These are phyloP conservation scores for Aspergillus pseudoviridinutans DNA, from an alignment of 2,329 filamentous ascomycete species.

Conservation along the genomic window DNA sequence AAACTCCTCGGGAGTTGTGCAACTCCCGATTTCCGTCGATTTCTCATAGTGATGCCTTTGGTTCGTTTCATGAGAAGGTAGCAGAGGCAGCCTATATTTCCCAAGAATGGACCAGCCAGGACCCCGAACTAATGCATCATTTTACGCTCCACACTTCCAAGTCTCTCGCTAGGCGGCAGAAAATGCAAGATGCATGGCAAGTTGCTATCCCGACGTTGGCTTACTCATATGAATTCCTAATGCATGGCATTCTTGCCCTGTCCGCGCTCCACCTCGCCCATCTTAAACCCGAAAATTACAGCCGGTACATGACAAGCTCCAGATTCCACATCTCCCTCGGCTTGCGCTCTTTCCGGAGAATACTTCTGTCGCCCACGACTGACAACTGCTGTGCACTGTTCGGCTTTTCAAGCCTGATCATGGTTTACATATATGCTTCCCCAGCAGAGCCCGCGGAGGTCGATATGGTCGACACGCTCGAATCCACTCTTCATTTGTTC, in stretches of 20 bases:
- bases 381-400: constrained; percentile 9
- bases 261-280: constrained; percentile 10
- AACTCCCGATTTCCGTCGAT: not conserved
- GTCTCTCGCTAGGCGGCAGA: not conserved
- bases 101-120: not conserved
- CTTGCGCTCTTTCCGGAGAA: constrained; percentile 5
- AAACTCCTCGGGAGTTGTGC: not conserved
- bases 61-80: not conserved
- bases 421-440: constrained; percentile 6
- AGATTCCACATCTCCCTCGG: constrained; percentile 17
- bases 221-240: constrained; percentile 8
- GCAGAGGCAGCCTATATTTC: not conserved
- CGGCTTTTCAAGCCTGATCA: constrained; percentile 6
- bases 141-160: constrained; percentile 4
- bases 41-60: not conserved
- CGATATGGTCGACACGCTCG: not conserved
- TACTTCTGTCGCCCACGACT: constrained; percentile 1
- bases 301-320: constrained; percentile 11
- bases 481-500: constrained; percentile 3
- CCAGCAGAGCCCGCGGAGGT: not conserved
- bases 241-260: constrained; percentile 11
- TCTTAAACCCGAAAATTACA: constrained; percentile 13
- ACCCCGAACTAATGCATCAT: constrained; percentile 8
- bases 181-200: constrained; percentile 11
- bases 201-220: constrained; percentile 6